Conservation (phyloP, 2,329 filamentous ascomycete genomes). For the Hypoxylon sp. region DNA sequence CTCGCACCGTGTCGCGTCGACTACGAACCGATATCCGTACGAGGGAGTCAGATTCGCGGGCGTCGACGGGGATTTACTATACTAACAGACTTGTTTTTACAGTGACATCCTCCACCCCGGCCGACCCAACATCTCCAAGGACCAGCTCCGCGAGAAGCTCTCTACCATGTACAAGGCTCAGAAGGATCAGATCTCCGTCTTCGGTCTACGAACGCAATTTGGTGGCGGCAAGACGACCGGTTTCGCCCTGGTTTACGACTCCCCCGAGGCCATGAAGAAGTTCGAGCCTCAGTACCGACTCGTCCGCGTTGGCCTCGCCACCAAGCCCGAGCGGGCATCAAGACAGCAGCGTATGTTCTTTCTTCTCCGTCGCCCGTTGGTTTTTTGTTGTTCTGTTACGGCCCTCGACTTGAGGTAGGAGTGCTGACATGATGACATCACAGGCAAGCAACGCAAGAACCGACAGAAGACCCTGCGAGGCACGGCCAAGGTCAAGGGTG, state of each 20-base stretch:
- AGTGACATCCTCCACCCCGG: conserved; percentile 99
- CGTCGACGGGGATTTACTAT: conserved; percentile 11
- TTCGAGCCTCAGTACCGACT: conserved; percentile 99
- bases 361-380: background rate
- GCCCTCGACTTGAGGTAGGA: background rate
- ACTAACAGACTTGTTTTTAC: conserved; percentile 42
- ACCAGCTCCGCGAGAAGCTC: conserved; percentile 96
- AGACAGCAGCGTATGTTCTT: conserved; percentile 95
- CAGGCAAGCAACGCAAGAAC: conserved; percentile 99
- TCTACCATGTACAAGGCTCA: conserved; percentile 96
- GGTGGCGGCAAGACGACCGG: conserved; percentile 99
- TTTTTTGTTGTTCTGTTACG: background rate
- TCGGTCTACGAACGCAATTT: conserved; percentile 98
- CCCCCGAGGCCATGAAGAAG: conserved; percentile 98
- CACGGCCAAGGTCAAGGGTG: conserved; percentile 98
- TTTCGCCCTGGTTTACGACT: conserved; percentile 99
- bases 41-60: background rate
- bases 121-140: conserved; percentile 98
- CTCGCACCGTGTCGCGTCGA: conserved; percentile 3
- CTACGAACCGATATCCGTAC: background rate
- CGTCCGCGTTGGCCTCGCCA: conserved; percentile 90
- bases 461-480: conserved; percentile 98
- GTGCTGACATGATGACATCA: conserved; percentile 46
- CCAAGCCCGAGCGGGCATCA: conserved; percentile 96
- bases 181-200: conserved; percentile 98